Evolutionary conservation across 306 rosid genomes (phyloP), one percentile per base, ranked within the genome.

Genomic region (Sphenostylis stenocarpa): DNA sequence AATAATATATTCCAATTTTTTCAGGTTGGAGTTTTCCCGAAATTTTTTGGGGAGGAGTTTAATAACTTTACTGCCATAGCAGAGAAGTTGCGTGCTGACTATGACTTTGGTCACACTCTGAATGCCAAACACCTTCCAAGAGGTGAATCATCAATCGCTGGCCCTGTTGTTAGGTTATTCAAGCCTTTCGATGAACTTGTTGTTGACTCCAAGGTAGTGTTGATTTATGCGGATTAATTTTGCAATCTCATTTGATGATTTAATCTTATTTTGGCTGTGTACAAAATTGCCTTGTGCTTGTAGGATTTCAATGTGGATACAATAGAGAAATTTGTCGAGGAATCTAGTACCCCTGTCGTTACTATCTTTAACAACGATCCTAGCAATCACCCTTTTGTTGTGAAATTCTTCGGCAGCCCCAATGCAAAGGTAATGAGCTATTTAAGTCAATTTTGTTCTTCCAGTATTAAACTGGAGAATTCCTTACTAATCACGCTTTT

Each of bases 181-280:
- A 96, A 96, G 90, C 97, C 99, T 73, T 96, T 96, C 39, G 99
- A 96, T 6, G 99, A 96, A 61, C 97, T 82, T 61, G 80, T 84
- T 87, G 97, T 87, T 72, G 97, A 96, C 77, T 87, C 12, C 76
- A 56, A 91, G 98, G 99, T 96, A 86, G 34, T 63, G 10, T 75
- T 29, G 20, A 56, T 73, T 68, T 74, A 12, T 38, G 53, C 16
- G 45, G 41, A 69, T 21, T 57, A 48, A 74, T 31, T 31, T 28
- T 34, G 31, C 17, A 19, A 39, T 49, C 16, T 17, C 5, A 61
- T 6, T 20, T 33, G 24, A 24, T 45, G 45, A 10, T 36, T 17
- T 58, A 39, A 29, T 31, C 67, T 23, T 10, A 33, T 51, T 75
- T 43, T 33, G 44, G 70, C 53, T 49, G 13, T 61, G 21, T 67